These are phyloP conservation scores for Copromyces sp. DNA, from an alignment of 495 filamentous ascomycete species.

Conservation along the genomic window DNA sequence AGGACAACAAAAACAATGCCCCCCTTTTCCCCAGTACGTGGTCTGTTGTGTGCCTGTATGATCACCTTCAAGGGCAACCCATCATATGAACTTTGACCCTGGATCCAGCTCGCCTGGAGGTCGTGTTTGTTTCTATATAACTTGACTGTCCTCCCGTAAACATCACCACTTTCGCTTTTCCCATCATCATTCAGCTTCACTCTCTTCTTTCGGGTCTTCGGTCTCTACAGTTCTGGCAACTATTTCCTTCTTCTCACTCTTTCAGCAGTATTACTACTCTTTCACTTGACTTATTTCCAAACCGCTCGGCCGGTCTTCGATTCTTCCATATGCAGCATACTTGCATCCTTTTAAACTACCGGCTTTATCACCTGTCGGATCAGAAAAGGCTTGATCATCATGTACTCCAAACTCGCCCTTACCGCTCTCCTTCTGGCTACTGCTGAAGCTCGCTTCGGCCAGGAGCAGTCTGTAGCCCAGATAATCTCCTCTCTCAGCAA, in stretches of 20 bases:
- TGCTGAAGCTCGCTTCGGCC: conserved; percentile 45
- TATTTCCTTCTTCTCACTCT: conserved; percentile 31
- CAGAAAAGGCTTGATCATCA: conserved; percentile 19
- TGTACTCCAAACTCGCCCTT: conserved; percentile 36
- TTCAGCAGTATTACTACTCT: conserved; percentile 21
- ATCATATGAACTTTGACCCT: background rate
- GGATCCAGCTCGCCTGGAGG: background rate
- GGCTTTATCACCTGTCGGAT: conserved; percentile 12
- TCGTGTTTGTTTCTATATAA: conserved; percentile 17
- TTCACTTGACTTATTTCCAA: conserved; percentile 13
- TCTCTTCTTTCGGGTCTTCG: conserved; percentile 19
- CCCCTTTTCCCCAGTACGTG: background rate
- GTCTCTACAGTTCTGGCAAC: conserved; percentile 41
- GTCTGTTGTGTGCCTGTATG: conserved; percentile 19
- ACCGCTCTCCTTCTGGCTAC: conserved; percentile 34
- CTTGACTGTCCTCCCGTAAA: conserved; percentile 3
- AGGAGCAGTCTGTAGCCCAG: conserved; percentile 38
- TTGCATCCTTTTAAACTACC: conserved; percentile 7
- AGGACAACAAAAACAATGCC: background rate
- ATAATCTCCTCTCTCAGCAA: conserved; percentile 34
- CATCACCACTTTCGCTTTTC: conserved; percentile 26
- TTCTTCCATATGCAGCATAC: conserved; percentile 18
- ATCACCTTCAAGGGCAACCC: conserved; percentile 21
- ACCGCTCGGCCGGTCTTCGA: conserved; percentile 28
- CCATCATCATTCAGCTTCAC: conserved; percentile 18